Base-by-base conservation (phyloP, 2,329 filamentous ascomycete genomes). In the Diaporthe sp. region DNA sequence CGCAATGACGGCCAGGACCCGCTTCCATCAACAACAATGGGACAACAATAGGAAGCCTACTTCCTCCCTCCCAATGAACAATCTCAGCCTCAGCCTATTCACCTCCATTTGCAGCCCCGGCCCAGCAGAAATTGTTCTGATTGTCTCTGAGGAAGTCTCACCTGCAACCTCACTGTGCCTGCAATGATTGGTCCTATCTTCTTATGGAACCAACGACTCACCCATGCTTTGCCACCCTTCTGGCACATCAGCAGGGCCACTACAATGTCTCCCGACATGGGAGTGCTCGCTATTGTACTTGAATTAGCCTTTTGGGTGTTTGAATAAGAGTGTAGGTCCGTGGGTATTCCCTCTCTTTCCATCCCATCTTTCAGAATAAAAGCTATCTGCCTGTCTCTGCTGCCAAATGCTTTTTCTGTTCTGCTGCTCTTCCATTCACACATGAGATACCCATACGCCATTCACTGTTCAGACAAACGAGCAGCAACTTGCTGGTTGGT, bases 41-140 rank as follows among this genome's bases (percentile, higher is more conserved):
- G 42, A 68, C 71, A 37, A 77, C 76, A 76, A 77, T 77, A 65
- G 71, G 42, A 77, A 74, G 65, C 10, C 10, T 25, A 3, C 15
- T 44, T 42, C 58, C 25, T 15, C 51, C 37, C 61, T 55, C 46
- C 46, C 2, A 22, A 42, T 17, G 31, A 69, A 76, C 74, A 76
- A 76, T 72, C 51, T 19, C 67, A 55, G 39, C 25, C 39, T 13
- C 42, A 34, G 13, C 15, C 59, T 55, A 73, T 73, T 75, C 75
- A 75, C 12, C 22, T 17, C 68, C 75, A 73, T 53, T 73, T 70
- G 49, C 59, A 68, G 57, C 42, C n/a, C 59, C 22, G 22, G 15
- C 34, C 8, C 9, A 42, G 46, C 39, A 34, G 12, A 17, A 31
- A 28, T 9, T 44, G 22, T 34, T 31, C 61, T 28, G 58, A 73